Evolutionary conservation across 495 filamentous ascomycete species (phyloP).

Genomic region (Penicillium coffeae): DNA sequence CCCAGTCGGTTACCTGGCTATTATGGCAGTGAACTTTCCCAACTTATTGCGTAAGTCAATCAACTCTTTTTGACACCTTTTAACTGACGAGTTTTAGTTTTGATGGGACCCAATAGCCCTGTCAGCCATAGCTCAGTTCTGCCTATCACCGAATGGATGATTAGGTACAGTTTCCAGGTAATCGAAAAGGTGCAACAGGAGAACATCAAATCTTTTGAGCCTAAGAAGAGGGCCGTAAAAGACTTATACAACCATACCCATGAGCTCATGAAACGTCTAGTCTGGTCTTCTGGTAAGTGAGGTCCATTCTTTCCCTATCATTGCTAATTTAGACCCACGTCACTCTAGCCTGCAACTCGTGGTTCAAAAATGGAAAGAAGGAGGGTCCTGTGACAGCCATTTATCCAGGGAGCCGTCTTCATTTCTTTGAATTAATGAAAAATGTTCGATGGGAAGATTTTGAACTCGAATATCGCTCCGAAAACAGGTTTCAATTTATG

Average conservation of each 20-base stretch:
- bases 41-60: constrained; percentile 36
- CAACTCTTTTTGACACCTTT: neutral
- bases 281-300: constrained; percentile 29
- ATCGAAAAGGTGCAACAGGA: constrained; percentile 39
- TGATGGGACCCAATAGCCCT: constrained; percentile 53
- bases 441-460: neutral
- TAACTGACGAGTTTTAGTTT: constrained; percentile 12
- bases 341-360: constrained; percentile 33
- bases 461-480: neutral
- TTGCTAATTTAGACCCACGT: no score
- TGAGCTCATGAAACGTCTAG: constrained; percentile 35
- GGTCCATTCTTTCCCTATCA: neutral
- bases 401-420: constrained; percentile 33
- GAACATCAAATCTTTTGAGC: constrained; percentile 39
- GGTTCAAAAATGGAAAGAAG: constrained; percentile 44
- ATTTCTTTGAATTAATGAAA: neutral
- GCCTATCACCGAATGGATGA: constrained; percentile 42
- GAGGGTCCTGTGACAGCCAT: constrained; percentile 30
- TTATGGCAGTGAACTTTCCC: constrained; percentile 35
- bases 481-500: neutral
- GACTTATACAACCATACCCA: constrained; percentile 38
- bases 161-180: constrained; percentile 42
- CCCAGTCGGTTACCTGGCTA: constrained; percentile 33
- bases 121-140: constrained; percentile 49
- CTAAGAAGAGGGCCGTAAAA: constrained; percentile 31